Base-by-base conservation (phyloP, 2,329 filamentous ascomycete species). In the Fusarium dlaminii region DNA sequence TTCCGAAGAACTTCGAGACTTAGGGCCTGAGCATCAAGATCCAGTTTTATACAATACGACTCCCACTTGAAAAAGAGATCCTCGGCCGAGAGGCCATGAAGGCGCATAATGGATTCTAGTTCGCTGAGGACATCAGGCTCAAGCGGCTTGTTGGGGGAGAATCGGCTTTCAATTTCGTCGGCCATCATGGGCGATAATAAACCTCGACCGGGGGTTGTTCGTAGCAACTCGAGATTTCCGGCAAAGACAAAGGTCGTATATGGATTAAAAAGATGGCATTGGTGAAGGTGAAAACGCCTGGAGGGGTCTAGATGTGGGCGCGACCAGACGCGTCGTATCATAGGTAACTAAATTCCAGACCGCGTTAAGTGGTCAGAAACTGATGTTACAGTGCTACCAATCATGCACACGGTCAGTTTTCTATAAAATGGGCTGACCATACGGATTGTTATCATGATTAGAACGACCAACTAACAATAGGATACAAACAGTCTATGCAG, bases 51-150 rank as follows among this genome's bases (percentile, higher is more conserved):
- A 82, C 93, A 95, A 87, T 98, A 98, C 1, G 95, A 96, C 83
- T 99, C 96, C 96, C 96, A 99, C 87, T 98, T 98, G 90, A 94
- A 98, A 83, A 94, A 98, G 32, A 98, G 87, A 81, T 98, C 96
- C 81, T 98, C 92, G 39, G 91, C 88, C 22, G 91, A 90, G 69
- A 98, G 89, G 54, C 90, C 91, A 83, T 98, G 94, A 68, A 98
- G 87, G 62, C 92, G 91, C 84, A 96, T 89, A 81, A 98, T 97
- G 66, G 94, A 97, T 80, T 93, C 89, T 75, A 99, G 87, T 84
- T 98, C 95, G 60, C 88, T 86, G 73, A 94, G 85, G 65, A 98
- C 89, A 82, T 98, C 96, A 73, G 91, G 86, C 70, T 94, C 90
- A 11, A 98, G 86, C 42, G 89, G 74, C 63, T 80, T 77, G 73